Conservation (phyloP, 2,329 filamentous ascomycete species). For the Trichophyton schoenleinii region DNA sequence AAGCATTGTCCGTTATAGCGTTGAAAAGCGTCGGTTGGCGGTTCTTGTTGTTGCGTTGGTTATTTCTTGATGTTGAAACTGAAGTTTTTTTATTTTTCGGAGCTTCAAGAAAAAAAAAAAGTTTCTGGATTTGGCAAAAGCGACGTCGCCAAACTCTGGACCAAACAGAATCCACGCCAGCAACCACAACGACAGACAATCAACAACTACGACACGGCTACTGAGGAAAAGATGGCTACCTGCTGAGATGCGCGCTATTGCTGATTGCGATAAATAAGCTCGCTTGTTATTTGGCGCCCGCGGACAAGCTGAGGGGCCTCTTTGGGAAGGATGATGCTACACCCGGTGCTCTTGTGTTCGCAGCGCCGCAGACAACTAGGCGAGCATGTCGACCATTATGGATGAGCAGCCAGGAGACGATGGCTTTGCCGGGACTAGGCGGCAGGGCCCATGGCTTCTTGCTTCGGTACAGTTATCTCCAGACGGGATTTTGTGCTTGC, state of each 20-base stretch:
- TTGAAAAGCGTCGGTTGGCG: background rate
- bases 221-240: background rate
- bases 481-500: background rate
- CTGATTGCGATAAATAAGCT: background rate
- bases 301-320: background rate
- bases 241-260: background rate
- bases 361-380: conserved; percentile 2
- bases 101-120: background rate
- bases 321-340: background rate
- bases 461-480: conserved; percentile 31
- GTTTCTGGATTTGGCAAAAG: background rate
- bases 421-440: conserved; percentile 24
- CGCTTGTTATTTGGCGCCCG: background rate
- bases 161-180: background rate
- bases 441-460: conserved; percentile 40
- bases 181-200: background rate
- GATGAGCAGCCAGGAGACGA: conserved; percentile 10
- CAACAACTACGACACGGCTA: background rate
- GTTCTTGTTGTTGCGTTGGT: background rate
- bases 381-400: conserved; percentile 5
- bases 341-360: background rate
- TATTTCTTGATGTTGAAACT: background rate
- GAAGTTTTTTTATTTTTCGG: background rate
- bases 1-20: background rate
- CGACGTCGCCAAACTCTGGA: background rate